These are phyloP conservation scores for Cornus controversa DNA, from an alignment of 148 eudicot genomes.

Conservation along the genomic window DNA sequence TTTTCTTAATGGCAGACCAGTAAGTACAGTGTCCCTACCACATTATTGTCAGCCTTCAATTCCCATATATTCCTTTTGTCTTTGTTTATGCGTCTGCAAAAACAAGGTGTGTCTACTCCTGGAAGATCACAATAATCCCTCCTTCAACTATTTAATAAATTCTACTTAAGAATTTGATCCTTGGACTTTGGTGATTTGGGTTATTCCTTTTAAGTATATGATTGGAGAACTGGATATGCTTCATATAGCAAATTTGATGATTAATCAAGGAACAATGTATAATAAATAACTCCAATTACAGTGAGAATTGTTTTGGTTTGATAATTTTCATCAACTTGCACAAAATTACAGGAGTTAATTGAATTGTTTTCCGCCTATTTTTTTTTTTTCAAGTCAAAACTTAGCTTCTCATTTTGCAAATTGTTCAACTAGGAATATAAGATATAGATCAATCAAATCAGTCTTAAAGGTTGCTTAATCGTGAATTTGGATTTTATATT, in stretches of 20 bases:
- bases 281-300: background rate
- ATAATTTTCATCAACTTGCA: background rate
- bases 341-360: background rate
- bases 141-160: background rate
- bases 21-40: slow-evolving; percentile 26
- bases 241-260: background rate
- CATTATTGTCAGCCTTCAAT: background rate
- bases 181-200: background rate
- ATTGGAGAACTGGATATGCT: background rate
- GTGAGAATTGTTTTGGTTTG: background rate
- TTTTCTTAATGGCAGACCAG: slow-evolving; percentile 68
- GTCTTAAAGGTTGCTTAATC: background rate
- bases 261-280: background rate
- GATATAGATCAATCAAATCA: background rate
- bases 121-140: background rate
- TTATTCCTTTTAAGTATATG: background rate
- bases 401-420: background rate
- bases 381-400: background rate
- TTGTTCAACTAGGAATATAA: background rate
- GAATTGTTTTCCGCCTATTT: background rate
- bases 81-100: background rate
- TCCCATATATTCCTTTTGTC: background rate
- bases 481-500: background rate
- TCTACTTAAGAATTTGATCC: background rate
- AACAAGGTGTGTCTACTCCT: background rate